phyloP scores from a whole-genome alignment of 192 early-diverging fungal genomes.

The Podila minutissima region DNA sequence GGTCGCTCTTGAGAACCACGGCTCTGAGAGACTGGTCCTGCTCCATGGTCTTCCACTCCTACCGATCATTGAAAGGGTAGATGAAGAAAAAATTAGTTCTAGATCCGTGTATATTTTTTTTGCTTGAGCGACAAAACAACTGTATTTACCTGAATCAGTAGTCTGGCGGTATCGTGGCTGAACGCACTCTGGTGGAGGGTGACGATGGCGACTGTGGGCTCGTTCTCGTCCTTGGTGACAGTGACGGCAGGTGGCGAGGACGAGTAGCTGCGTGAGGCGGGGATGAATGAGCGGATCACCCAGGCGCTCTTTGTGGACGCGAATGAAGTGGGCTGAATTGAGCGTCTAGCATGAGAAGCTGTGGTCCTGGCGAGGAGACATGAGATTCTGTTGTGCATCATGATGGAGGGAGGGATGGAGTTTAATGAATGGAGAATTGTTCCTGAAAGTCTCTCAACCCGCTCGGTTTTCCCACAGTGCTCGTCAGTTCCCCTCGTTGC shows the following conservation, averaged over 20 bases:
- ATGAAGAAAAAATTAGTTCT: neutral
- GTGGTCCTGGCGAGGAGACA: slow-evolving; percentile 18
- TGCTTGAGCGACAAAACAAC: neutral
- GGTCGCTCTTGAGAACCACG: slow-evolving; percentile 39
- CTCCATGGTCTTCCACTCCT: slow-evolving; percentile 52
- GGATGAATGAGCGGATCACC: slow-evolving; percentile 18
- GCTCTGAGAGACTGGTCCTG: slow-evolving; percentile 38
- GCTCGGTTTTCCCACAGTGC: too few species aligned
- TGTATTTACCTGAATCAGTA: slow-evolving; percentile 20
- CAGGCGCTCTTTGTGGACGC: neutral
- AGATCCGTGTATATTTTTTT: neutral
- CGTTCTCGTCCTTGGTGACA: slow-evolving; percentile 20
- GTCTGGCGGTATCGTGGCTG: slow-evolving; percentile 35
- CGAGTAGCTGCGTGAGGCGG: neutral
- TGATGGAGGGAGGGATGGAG: neutral
- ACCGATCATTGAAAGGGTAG: neutral
- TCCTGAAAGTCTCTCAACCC: too few species aligned
- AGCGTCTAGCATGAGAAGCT: neutral
- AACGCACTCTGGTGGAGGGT: slow-evolving; percentile 43
- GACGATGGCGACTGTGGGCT: slow-evolving; percentile 32
- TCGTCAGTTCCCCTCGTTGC: too few species aligned
- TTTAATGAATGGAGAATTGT: too few species aligned
- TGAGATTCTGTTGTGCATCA: slow-evolving; percentile 13
- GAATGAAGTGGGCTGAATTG: neutral
- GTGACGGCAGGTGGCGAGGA: slow-evolving; percentile 11